Percentiles rank a stretch among this genome's conserved stretches.
phyloP scores from a whole-genome alignment of 2,329 filamentous ascomycete genomes.

The Trichoderma sp. region DNA sequence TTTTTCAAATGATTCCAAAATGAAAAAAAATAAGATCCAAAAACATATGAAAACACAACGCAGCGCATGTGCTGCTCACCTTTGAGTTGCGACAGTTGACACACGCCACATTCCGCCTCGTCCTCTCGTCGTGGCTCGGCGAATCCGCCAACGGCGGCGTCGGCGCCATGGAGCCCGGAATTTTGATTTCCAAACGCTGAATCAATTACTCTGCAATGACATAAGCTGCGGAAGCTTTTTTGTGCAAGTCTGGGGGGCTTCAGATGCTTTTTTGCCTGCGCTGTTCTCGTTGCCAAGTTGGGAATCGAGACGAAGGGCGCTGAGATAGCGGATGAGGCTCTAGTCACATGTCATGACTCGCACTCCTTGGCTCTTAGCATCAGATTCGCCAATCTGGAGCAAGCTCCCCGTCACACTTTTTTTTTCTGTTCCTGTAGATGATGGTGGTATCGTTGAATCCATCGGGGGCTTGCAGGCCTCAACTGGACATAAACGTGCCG shows the following conservation, averaged over 20 bases:
- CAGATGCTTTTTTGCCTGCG: background rate
- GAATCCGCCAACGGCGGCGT: conserved; percentile 31
- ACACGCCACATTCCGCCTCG: conserved; percentile 38
- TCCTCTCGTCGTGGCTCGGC: conserved; percentile 29
- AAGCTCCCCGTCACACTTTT: background rate
- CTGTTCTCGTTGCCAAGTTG: background rate
- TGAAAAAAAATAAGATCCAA: background rate
- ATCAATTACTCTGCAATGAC: background rate
- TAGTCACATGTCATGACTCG: background rate
- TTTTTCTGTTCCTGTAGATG: background rate
- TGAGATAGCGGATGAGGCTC: background rate
- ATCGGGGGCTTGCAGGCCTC: background rate
- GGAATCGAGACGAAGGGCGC: background rate
- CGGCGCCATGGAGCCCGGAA: conserved; percentile 27
- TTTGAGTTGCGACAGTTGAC: conserved; percentile 41
- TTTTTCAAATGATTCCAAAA: background rate
- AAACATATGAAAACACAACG: too few relatives aligned
- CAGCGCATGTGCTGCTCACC: conserved; percentile 27
- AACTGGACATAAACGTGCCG: background rate
- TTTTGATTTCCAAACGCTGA: background rate
- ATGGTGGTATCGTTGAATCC: background rate
- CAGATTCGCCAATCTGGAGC: background rate
- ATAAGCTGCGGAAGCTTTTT: background rate
- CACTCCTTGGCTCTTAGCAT: background rate
- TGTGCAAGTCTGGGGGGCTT: background rate